phyloP scores from a whole-genome alignment of 805 yeast species.

The Komagataella mondaviorum region DNA sequence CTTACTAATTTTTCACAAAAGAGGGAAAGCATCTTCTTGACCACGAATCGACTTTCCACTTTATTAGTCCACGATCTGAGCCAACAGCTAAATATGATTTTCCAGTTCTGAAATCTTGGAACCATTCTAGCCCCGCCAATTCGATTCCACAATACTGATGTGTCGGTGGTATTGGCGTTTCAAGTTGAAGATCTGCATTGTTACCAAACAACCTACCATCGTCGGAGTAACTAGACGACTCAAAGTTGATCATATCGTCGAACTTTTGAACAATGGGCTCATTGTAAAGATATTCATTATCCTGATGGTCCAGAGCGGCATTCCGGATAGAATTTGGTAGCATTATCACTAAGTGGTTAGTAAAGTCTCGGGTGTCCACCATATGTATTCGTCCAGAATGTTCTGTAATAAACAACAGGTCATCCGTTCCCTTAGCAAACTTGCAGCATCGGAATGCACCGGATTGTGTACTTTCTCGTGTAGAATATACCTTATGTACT shows the following conservation, averaged over 20 bases:
- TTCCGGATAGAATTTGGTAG: conserved; percentile 33
- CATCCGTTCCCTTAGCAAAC: conserved; percentile 57
- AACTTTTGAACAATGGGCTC: background rate
- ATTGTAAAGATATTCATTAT: background rate
- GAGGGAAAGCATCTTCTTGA: conserved; percentile 50
- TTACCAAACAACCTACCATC: conserved; percentile 9
- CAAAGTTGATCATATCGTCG: background rate
- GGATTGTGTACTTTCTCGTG: conserved; percentile 35
- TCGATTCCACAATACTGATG: conserved; percentile 15
- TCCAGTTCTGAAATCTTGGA: conserved; percentile 22
- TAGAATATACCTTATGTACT: conserved; percentile 40
- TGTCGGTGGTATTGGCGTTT: conserved; percentile 2
- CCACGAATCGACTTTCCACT: conserved; percentile 59
- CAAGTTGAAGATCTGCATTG: conserved; percentile 5
- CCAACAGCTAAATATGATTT: conserved; percentile 41
- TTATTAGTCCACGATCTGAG: conserved; percentile 50
- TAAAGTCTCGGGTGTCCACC: conserved; percentile 61
- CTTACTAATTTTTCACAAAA: conserved; percentile 13
- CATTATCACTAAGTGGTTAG: conserved; percentile 64
- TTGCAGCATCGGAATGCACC: conserved; percentile 28
- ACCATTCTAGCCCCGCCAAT: conserved; percentile 51
- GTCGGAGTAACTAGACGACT: background rate
- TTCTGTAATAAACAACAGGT: conserved; percentile 64
- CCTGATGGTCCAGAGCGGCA: background rate
- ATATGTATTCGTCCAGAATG: conserved; percentile 83